phyloP scores from a whole-genome alignment of 73 alveolate species.

The Paramecium tetraurelia region DNA sequence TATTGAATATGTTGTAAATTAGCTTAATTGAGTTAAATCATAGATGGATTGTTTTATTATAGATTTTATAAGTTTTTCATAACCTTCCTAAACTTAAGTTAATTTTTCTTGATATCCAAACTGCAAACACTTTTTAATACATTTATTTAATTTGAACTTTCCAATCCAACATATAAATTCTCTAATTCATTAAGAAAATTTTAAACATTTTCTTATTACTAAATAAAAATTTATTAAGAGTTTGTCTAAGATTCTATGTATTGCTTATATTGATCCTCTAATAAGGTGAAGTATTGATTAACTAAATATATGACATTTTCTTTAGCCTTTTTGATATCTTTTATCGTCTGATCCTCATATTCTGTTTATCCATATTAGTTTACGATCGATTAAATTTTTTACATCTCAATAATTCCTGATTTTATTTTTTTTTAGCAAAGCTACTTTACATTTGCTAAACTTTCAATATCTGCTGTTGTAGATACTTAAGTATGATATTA shows the following conservation, averaged over 20 bases:
- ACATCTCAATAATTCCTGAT: neutral
- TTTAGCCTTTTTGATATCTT: neutral
- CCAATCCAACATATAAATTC: neutral
- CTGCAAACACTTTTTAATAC: neutral
- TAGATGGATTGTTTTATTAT: neutral
- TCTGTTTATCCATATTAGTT: neutral
- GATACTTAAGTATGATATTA: neutral
- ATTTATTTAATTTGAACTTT: neutral
- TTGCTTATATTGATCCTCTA: neutral
- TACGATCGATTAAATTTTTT: neutral
- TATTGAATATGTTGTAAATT: neutral
- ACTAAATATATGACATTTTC: neutral
- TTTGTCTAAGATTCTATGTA: neutral
- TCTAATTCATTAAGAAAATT: neutral
- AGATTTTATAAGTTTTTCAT: neutral
- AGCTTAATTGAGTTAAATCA: neutral
- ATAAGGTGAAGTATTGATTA: neutral
- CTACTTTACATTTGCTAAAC: neutral
- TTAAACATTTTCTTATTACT: neutral
- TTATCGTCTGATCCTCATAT: neutral
- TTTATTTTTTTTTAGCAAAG: neutral
- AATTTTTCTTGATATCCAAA: neutral
- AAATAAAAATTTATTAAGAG: neutral
- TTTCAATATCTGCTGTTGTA: slow-evolving; percentile 35
- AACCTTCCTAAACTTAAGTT: neutral